Percentiles rank a stretch among this genome's conserved stretches.
Conservation (phyloP, 2,329 filamentous ascomycete genomes). For the Aspergillus neoniger region DNA sequence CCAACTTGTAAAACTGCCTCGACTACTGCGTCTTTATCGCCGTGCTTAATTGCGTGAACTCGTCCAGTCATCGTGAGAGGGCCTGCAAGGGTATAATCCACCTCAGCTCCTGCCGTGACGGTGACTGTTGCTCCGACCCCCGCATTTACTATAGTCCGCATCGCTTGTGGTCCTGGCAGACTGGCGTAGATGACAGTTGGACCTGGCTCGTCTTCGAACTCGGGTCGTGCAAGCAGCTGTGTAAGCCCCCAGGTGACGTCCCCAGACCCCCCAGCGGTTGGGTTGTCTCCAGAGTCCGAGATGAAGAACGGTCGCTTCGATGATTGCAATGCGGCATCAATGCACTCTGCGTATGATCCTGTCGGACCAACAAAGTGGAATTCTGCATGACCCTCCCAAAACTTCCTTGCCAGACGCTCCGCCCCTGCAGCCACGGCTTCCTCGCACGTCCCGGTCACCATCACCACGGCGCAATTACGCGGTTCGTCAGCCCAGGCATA, state of each 20-base stretch:
- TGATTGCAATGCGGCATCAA: constrained; percentile 49
- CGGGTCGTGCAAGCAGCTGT: constrained; percentile 48
- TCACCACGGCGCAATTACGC: constrained; percentile 52
- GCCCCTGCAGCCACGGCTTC: constrained; percentile 43
- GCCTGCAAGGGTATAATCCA: constrained; percentile 52
- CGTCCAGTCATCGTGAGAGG: constrained; percentile 55
- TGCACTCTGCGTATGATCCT: constrained; percentile 50
- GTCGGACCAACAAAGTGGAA: constrained; percentile 58
- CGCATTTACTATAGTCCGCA: constrained; percentile 46
- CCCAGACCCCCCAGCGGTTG: constrained; percentile 57
- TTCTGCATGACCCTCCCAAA: constrained; percentile 51
- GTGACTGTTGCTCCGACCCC: constrained; percentile 53
- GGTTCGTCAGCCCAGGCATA: constrained; percentile 60
- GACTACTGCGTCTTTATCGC: constrained; percentile 50
- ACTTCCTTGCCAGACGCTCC: constrained; percentile 48
- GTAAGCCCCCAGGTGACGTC: constrained; percentile 57
- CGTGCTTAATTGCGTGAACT: constrained; percentile 54
- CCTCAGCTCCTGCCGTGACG: constrained; percentile 54
- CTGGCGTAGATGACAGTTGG: constrained; percentile 56
- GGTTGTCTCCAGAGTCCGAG: constrained; percentile 59
- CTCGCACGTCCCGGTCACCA: constrained; percentile 56
- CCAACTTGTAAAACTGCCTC: constrained; percentile 56
- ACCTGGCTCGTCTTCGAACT: constrained; percentile 44
- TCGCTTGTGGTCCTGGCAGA: constrained; percentile 51
- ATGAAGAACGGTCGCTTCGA: constrained; percentile 53